Evolutionary conservation across 1,139 yeast species (phyloP), one percentile per base, ranked within the genome.

Genomic region (Candida neerlandica): DNA sequence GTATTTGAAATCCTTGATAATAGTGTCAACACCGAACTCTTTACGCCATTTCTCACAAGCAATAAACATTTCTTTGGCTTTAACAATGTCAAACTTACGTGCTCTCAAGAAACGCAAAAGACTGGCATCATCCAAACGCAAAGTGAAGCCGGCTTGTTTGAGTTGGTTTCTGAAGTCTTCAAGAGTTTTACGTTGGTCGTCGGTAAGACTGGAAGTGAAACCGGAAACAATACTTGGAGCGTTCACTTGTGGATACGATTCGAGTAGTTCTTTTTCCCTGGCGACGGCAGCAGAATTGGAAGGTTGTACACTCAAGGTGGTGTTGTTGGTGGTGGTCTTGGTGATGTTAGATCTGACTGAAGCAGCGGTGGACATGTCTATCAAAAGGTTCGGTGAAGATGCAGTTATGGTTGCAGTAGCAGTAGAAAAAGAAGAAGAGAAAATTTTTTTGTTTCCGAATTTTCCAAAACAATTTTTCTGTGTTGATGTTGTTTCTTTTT

Each of bases 1-100:
- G 73, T 94, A 94, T 56, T 87, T 84, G 78, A 94, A 94, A 66
- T 90, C 97, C 59, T 80, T 75, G 64, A 94, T 77, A 58, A 94
- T 87, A 52, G 94, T 89, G 70, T 94, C 88, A 46, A 90, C 83
- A 52, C 97, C 97, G 60, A 80, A 90, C 54, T 85, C 89, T 61
- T 80, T 73, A 67, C 99, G 84, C 99, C 99, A 94, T 55, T 81
- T 81, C 71, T 94, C 99, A 72, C 97, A 92, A 56, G 81, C 84
- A 56, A 77, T 80, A 64, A 80, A 94, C 99, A 94, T 94, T 56
- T 79, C 82, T 65, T 81, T 81, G 40, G 98, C 89, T 65, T 85
- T 82, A 52, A 74, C 80, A 41, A 94, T 73, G 61, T 91, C 97
- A 63, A 94, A 94, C 78, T 91, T 92, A 69, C 99, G 85, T 16